These are phyloP conservation scores for Wallacemonas sp. DNA, from an alignment of 208 protist genomes.

Conservation along the genomic window DNA sequence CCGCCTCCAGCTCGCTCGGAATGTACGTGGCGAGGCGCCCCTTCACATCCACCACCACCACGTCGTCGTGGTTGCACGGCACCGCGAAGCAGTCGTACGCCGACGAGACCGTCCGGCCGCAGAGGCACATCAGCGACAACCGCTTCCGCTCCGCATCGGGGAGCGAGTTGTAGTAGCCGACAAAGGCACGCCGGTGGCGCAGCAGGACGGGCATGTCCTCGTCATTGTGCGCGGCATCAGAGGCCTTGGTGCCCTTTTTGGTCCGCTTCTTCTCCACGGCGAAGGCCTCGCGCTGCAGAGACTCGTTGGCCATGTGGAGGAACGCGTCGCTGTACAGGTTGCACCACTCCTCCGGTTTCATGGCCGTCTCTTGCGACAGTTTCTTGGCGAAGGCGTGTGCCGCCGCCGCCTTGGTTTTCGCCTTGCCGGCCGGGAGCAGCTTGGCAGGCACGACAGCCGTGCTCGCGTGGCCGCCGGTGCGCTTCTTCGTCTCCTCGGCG, in stretches of 20 bases:
- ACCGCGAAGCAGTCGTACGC: slow-evolving; percentile 83
- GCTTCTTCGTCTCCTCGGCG: slow-evolving; percentile 24
- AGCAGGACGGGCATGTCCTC: slow-evolving; percentile 81
- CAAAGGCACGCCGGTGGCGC: slow-evolving; percentile 78
- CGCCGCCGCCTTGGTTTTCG: slow-evolving; percentile 38
- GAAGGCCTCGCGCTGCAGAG: slow-evolving; percentile 70
- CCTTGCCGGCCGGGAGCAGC: slow-evolving; percentile 41
- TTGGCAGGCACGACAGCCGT: slow-evolving; percentile 65
- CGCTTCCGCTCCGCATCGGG: slow-evolving; percentile 65
- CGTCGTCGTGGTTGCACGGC: slow-evolving; percentile 77
- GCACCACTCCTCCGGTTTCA: slow-evolving; percentile 91
- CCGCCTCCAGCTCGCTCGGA: slow-evolving; percentile 77
- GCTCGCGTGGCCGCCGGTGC: background rate
- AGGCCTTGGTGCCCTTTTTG: slow-evolving; percentile 33
- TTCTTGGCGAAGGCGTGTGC: slow-evolving; percentile 70
- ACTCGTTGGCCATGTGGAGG: slow-evolving; percentile 77
- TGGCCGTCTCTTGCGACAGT: slow-evolving; percentile 66
- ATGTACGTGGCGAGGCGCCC: slow-evolving; percentile 74
- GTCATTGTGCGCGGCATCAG: slow-evolving; percentile 28
- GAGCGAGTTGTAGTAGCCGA: slow-evolving; percentile 85
- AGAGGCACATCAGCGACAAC: slow-evolving; percentile 78
- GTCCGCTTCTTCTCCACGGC: slow-evolving; percentile 26
- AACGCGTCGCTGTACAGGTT: slow-evolving; percentile 85
- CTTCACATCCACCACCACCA: slow-evolving; percentile 75
- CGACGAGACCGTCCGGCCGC: slow-evolving; percentile 68